Percentiles rank a stretch among this genome's conserved stretches.
phyloP scores from a whole-genome alignment of 768 basidiomycete genomes.

The Leccinum arenicola region DNA sequence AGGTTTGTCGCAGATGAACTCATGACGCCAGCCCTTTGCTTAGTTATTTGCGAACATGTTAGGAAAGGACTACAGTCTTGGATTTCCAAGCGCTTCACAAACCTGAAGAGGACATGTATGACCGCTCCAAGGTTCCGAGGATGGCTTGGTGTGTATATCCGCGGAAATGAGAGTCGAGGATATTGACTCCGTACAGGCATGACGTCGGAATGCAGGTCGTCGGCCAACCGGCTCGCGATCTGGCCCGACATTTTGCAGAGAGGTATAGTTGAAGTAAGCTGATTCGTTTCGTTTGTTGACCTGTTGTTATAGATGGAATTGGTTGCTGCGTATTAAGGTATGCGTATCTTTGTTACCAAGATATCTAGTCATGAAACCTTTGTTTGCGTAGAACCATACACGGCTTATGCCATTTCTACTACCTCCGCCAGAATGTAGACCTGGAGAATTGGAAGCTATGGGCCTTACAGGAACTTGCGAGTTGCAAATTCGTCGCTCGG shows the following conservation, averaged over 20 bases:
- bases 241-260: conserved; percentile 93
- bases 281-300: conserved; percentile 3
- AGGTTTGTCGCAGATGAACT: conserved; percentile 40
- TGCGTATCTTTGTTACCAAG: conserved; percentile 10
- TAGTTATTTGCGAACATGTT: conserved; percentile 1
- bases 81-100: conserved; percentile 88
- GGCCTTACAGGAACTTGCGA: conserved; percentile 96
- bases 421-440: conserved; percentile 89
- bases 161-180: neutral
- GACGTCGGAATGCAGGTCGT: conserved; percentile 96
- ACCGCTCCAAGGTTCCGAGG: conserved; percentile 80
- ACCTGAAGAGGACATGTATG: conserved; percentile 94
- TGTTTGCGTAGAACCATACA: conserved; percentile 71
- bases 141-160: conserved; percentile 83
- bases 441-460: conserved; percentile 70
- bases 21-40: neutral
- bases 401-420: conserved; percentile 89
- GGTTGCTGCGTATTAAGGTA: conserved; percentile 89
- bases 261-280: conserved; percentile 44
- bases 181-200: conserved; percentile 57
- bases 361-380: neutral
- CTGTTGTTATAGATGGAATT: conserved; percentile 73
- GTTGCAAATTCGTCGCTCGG: conserved; percentile 92
- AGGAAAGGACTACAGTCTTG: conserved; percentile 92
- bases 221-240: conserved; percentile 92